These are phyloP conservation scores for Lactarius sanguifluus DNA, from an alignment of 768 basidiomycete species.

Conservation along the genomic window DNA sequence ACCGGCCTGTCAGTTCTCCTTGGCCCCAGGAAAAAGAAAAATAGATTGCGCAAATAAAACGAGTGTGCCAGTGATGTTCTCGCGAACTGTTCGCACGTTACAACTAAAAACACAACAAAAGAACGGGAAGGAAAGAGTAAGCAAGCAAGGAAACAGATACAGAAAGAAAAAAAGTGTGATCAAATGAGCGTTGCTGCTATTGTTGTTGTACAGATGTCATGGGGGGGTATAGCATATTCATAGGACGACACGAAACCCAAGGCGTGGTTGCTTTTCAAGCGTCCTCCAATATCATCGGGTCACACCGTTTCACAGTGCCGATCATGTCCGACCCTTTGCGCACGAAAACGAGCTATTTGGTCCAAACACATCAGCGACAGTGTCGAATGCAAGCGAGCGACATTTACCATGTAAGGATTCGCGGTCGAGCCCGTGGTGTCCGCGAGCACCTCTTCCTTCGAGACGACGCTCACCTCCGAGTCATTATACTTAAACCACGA, in stretches of 20 bases:
- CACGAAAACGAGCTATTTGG: conserved; percentile 68
- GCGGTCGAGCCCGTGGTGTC: conserved; percentile 89
- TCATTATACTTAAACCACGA: conserved; percentile 98
- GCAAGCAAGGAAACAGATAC: too few species aligned
- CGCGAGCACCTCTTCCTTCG: conserved; percentile 79
- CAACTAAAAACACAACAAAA: too few species aligned
- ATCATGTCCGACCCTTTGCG: conserved; percentile 77
- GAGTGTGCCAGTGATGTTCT: too few species aligned
- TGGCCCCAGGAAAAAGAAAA: too few species aligned
- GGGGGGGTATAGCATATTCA: neutral
- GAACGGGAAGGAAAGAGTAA: too few species aligned
- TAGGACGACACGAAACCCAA: neutral
- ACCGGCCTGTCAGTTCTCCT: too few species aligned
- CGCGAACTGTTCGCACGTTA: too few species aligned
- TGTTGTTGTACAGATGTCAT: too few species aligned
- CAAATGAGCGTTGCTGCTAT: too few species aligned
- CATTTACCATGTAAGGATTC: conserved; percentile 78
- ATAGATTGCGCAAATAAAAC: too few species aligned
- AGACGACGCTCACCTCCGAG: conserved; percentile 74
- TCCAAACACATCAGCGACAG: neutral
- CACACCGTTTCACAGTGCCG: conserved; percentile 74
- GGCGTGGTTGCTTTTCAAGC: conserved; percentile 4
- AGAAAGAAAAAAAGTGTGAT: too few species aligned
- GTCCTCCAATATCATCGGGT: conserved; percentile 34
- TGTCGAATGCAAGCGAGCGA: neutral